Base-by-base conservation (phyloP, 1,139 yeast genomes). In the Lodderomyces oxycetoniae region DNA sequence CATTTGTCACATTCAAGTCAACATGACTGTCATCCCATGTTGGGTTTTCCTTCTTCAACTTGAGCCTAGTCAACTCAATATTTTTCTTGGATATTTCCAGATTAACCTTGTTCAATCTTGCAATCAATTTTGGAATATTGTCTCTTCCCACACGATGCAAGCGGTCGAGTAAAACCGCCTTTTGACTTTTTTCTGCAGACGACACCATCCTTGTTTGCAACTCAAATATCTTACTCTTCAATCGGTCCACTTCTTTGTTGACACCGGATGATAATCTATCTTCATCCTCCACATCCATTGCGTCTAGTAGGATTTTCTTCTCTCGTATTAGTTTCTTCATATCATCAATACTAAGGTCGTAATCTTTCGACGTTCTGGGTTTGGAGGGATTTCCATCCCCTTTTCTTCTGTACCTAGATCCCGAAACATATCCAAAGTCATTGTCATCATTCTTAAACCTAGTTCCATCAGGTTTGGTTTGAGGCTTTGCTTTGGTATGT, bases 1-100 rank as follows among this genome's bases (percentile, higher is more conserved):
- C 77, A 11, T 96, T 96, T 49, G 81, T 77, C 24, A 88, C 81
- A 10, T 93, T 77, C 2, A 96, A 96, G 16, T 70, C 67, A 33
- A 87, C 71, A 15, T 52, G 56, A 2, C 75, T 66, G 25, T 78
- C 72, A 12, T 76, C 74, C 74, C 74, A 68, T 25, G 49, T 49
- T 10, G 96, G 96, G 49, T 85, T 73, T 40, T 75, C 75, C 44
- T 74, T 71, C 36, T 66, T 69, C 43, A 80, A 61, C 36, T 68
- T 59, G 26, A 65, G 54, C 46, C 80, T 76, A 49, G 74, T 77
- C 15, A 82, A 48, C 45, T 81, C 85, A 32, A 84, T 61, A 48
- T 82, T 85, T 4, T 79, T 71, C 16, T 65, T 61, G n/a, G 85
- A 75, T 41, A 89, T 81, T 32, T 80, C 77, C 17, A 71, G 74